Evolutionary conservation across 768 basidiomycete species (phyloP), one percentile per base, ranked within the genome.

Genomic region (Pleurotus pulmonarius): DNA sequence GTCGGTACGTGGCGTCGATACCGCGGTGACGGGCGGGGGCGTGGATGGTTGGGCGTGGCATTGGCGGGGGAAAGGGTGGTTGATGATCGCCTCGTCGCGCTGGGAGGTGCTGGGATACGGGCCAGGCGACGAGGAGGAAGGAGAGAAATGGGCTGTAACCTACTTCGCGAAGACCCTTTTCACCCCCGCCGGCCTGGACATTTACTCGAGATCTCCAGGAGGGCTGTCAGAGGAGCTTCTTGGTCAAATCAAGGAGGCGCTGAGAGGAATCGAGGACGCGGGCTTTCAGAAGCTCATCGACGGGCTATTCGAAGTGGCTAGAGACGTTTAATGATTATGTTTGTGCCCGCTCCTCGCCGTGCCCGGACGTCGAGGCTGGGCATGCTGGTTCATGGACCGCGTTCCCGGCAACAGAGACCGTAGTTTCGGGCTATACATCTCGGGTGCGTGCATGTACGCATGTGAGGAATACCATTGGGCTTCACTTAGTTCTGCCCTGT

Each of bases 101-200:
- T 59, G 58, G 60, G 55, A 59, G 41, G 53, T 61, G 7, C 56
- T 61, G 18, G 60, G 60, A 9, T 59, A 59, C 47, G 56, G 55
- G 37, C 20, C 40, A 7, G 55, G 22, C n/a, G 38, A 34, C 3
- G 51, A 53, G 16, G 55, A 25, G 37, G 49, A 45, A 13, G 55
- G 48, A 7, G 43, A 56, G 5, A 44, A 61, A 41, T 61, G 60
- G 60, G 60, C 54, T 4, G 58, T 61, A 4, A 61, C 60, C 2
- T 59, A 59, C 34, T 61, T 61, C 22, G 60, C 55, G 22, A 56
- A 56, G 39, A 61, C 60, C 2, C 48, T 61, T 13, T 59, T 59
- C n/a, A 61, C 58, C 0, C 58, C 60, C 2, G 46, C 56, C 3
- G 58, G 58, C 3, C 26, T 61, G 9, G 60, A 61, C 41, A 59